Evolutionary conservation across 2,329 filamentous ascomycete species (phyloP).

Genomic region (Conoideocrella luteorostrata): DNA sequence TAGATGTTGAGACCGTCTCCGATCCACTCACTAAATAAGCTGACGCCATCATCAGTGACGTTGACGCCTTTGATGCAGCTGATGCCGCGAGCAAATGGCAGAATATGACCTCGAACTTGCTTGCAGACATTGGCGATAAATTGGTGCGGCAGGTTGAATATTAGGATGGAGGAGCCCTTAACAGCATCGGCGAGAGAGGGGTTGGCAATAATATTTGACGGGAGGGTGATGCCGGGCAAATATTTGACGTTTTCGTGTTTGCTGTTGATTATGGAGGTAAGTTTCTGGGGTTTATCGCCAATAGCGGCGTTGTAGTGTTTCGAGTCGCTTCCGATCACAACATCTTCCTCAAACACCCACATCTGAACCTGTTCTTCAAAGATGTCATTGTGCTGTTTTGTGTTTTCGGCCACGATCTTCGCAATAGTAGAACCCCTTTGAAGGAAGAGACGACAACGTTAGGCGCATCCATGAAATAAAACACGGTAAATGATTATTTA

Average conservation of each 20-base stretch:
- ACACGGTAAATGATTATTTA: neutral
- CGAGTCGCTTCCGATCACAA: slow-evolving; percentile 65
- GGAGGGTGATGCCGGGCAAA: slow-evolving; percentile 79
- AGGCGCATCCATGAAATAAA: neutral
- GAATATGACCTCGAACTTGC: slow-evolving; percentile 77
- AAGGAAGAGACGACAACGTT: neutral
- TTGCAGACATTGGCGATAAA: slow-evolving; percentile 87
- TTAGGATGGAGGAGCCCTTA: slow-evolving; percentile 75
- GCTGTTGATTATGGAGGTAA: slow-evolving; percentile 85
- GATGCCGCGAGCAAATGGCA: slow-evolving; percentile 87
- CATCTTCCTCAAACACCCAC: slow-evolving; percentile 97
- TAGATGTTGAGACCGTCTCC: slow-evolving; percentile 89
- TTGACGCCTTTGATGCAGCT: slow-evolving; percentile 98
- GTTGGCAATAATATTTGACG: slow-evolving; percentile 77
- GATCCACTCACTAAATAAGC: slow-evolving; percentile 91
- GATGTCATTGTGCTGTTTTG: slow-evolving; percentile 65
- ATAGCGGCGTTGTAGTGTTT: slow-evolving; percentile 62
- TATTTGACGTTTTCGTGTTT: slow-evolving; percentile 98
- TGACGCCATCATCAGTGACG: slow-evolving; percentile 78
- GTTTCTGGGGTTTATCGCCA: slow-evolving; percentile 68
- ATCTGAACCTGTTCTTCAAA: slow-evolving; percentile 92
- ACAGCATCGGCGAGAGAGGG: slow-evolving; percentile 75
- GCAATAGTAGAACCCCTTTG: slow-evolving; percentile 89
- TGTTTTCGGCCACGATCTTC: slow-evolving; percentile 95
- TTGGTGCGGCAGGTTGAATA: slow-evolving; percentile 96